phyloP scores from a whole-genome alignment of 352 stramenopile genomes.

The Pythium grandisporangium region DNA sequence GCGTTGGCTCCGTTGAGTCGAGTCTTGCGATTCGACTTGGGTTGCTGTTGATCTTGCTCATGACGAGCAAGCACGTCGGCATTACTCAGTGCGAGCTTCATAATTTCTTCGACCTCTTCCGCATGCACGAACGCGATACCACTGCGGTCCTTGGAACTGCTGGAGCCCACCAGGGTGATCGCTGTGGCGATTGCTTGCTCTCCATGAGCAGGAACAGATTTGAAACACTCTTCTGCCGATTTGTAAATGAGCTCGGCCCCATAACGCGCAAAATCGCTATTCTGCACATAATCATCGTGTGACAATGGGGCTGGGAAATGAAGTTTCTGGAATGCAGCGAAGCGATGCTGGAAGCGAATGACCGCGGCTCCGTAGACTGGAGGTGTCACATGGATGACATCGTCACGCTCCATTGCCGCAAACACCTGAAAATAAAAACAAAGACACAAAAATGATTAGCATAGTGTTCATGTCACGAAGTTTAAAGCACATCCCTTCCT shows the following conservation, averaged over 20 bases:
- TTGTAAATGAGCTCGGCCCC: conserved; percentile 71
- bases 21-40: too few relatives aligned
- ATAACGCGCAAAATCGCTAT: conserved; percentile 76
- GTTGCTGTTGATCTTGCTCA: conserved; percentile 22
- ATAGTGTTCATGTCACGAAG: too few relatives aligned
- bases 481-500: too few relatives aligned
- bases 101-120: conserved; percentile 40
- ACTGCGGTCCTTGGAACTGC: conserved; percentile 4
- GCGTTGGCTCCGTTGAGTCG: too few relatives aligned
- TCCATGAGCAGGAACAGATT: conserved; percentile 36
- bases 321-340: conserved; percentile 63
- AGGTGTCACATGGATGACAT: conserved; percentile 28
- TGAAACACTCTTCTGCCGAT: conserved; percentile 81
- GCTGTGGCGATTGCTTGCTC: conserved; percentile 38
- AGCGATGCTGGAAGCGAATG: conserved; percentile 76
- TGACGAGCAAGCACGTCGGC: conserved; percentile 44
- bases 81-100: conserved; percentile 60
- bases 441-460: too few relatives aligned
- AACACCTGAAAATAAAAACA: too few relatives aligned
- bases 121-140: conserved; percentile 15
- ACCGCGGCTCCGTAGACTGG: conserved; percentile 49
- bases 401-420: conserved; percentile 58
- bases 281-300: conserved; percentile 65
- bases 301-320: conserved; percentile 60
- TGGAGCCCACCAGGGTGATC: conserved; percentile 7